Conservation (phyloP, 2,329 filamentous ascomycete genomes). For the Metarhizium sp. region DNA sequence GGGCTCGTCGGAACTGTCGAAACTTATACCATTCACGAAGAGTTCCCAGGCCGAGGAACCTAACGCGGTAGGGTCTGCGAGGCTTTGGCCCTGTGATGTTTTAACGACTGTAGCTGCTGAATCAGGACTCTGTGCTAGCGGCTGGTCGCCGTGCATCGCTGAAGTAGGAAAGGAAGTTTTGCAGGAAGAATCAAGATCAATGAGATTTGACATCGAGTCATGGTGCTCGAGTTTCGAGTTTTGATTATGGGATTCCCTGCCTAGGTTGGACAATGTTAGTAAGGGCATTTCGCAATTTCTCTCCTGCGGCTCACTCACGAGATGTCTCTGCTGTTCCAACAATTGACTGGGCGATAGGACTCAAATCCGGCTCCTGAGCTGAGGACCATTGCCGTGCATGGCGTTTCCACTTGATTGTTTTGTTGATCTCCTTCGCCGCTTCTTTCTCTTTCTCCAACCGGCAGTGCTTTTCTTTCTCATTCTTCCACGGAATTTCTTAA, state of each 20-base stretch:
- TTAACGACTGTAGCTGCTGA: conserved; percentile 31
- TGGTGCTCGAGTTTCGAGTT: neutral
- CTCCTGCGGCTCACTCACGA: conserved; percentile 11
- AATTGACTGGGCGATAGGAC: conserved; percentile 37
- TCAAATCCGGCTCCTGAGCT: conserved; percentile 37
- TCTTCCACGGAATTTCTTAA: conserved; percentile 20
- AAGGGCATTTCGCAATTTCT: neutral
- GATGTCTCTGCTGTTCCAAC: conserved; percentile 16
- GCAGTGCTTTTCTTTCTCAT: conserved; percentile 29
- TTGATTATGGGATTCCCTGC: neutral
- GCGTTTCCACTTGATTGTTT: conserved; percentile 33
- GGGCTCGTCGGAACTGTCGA: conserved; percentile 11
- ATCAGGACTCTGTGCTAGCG: conserved; percentile 5
- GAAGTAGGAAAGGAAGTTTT: neutral
- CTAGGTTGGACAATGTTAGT: neutral
- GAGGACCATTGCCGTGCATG: conserved; percentile 42
- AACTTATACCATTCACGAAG: conserved; percentile 22
- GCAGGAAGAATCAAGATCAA: neutral
- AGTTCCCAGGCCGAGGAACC: conserved; percentile 18
- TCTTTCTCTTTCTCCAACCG: conserved; percentile 33
- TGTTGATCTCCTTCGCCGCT: conserved; percentile 18
- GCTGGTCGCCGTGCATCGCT: neutral
- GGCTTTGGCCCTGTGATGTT: conserved; percentile 19
- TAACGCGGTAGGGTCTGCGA: conserved; percentile 11
- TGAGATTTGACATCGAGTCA: neutral